Percentiles rank a stretch among this genome's conserved stretches.
phyloP scores from a whole-genome alignment of 2,329 filamentous ascomycete genomes.

The Tolypocladium endophyticum region DNA sequence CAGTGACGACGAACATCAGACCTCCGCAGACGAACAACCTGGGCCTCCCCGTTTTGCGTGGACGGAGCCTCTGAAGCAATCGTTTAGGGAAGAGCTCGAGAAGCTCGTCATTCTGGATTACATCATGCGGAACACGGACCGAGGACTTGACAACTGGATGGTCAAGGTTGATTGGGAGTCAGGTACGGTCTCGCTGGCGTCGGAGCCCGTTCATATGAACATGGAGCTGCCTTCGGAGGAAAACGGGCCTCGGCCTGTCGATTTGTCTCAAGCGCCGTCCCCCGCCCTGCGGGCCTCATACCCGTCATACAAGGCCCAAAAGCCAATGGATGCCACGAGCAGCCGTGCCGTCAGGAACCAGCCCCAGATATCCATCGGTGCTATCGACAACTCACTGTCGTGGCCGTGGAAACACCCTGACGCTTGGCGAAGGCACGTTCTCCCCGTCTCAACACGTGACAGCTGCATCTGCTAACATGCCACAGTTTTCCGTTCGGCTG shows the following conservation, averaged over 20 bases:
- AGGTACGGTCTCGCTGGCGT: slow-evolving; percentile 74
- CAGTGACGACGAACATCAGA: slow-evolving; percentile 44
- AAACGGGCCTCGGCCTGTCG: slow-evolving; percentile 50
- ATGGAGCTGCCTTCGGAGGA: slow-evolving; percentile 36
- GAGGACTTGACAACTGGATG: slow-evolving; percentile 99
- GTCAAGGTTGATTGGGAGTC: slow-evolving; percentile 85
- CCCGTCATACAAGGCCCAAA: slow-evolving; percentile 61
- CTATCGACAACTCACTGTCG: slow-evolving; percentile 94
- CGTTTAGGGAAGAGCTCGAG: slow-evolving; percentile 89
- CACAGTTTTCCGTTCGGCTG: slow-evolving; percentile 96
- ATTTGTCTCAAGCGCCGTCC: slow-evolving; percentile 32
- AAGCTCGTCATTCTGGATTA: slow-evolving; percentile 97
- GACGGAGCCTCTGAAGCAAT: slow-evolving; percentile 81
- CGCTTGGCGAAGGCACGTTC: slow-evolving; percentile 54
- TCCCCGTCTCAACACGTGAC: not conserved
- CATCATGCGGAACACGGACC: slow-evolving; percentile 97
- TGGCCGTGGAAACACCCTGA: slow-evolving; percentile 99
- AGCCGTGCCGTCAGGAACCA: slow-evolving; percentile 31
- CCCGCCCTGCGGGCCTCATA: slow-evolving; percentile 36
- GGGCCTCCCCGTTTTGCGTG: slow-evolving; percentile 58
- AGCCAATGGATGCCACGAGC: slow-evolving; percentile 72
- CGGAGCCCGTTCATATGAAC: slow-evolving; percentile 65
- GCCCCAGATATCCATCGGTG: slow-evolving; percentile 67
- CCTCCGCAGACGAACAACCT: slow-evolving; percentile 37
- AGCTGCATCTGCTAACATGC: slow-evolving; percentile 10